These are phyloP conservation scores for Aspergillus sp. DNA, from an alignment of 2,329 filamentous ascomycete genomes.

Conservation along the genomic window DNA sequence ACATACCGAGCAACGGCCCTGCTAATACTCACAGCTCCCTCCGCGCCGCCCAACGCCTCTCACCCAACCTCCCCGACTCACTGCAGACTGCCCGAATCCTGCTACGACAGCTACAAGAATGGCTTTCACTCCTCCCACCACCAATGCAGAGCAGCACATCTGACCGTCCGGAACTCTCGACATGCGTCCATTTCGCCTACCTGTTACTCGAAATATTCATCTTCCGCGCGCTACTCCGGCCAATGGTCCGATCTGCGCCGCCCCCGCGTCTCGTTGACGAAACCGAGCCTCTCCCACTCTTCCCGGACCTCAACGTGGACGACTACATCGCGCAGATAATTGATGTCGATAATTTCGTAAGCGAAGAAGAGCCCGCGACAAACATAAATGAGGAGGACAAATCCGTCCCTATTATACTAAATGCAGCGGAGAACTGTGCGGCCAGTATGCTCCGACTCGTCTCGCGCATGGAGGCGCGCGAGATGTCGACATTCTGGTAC, in stretches of 20 bases:
- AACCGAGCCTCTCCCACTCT: neutral
- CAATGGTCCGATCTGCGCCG: slow-evolving; percentile 34
- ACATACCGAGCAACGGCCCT: neutral
- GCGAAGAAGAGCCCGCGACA: slow-evolving; percentile 26
- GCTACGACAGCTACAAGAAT: slow-evolving; percentile 35
- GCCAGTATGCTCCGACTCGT: slow-evolving; percentile 37
- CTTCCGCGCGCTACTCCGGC: slow-evolving; percentile 41
- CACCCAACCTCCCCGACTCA: slow-evolving; percentile 35
- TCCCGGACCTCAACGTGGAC: slow-evolving; percentile 22
- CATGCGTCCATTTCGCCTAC: slow-evolving; percentile 39
- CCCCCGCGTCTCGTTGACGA: slow-evolving; percentile 33
- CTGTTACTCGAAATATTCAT: slow-evolving; percentile 41
- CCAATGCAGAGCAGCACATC: neutral
- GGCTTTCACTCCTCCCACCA: slow-evolving; percentile 27
- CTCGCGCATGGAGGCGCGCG: slow-evolving; percentile 30
- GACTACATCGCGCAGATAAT: slow-evolving; percentile 31
- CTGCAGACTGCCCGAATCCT: slow-evolving; percentile 34
- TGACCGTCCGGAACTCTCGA: neutral
- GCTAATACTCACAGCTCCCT: slow-evolving; percentile 29
- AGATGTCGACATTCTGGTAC: slow-evolving; percentile 39
- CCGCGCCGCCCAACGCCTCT: slow-evolving; percentile 35
- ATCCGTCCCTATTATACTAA: slow-evolving; percentile 32
- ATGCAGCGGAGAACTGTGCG: slow-evolving; percentile 38
- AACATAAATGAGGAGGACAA: slow-evolving; percentile 29
- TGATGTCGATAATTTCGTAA: slow-evolving; percentile 17